Evolutionary conservation across 352 stramenopile genomes (phyloP), one percentile per base, ranked within the genome.

Genomic region (Phytopythium vexans): DNA sequence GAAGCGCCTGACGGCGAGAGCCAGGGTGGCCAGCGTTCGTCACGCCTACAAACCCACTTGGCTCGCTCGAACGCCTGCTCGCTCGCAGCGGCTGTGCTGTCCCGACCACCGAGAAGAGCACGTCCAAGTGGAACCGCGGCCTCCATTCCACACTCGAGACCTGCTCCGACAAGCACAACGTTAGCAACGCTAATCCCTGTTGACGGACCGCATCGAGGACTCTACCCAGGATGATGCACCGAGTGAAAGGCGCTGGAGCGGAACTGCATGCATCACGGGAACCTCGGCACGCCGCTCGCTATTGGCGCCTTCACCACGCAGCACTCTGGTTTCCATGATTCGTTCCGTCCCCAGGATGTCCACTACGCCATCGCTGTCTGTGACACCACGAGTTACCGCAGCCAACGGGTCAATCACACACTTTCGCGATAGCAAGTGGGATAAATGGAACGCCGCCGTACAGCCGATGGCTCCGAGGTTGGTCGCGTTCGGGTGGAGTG

Each of bases 401-500:
- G 2, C 27, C 33, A 15, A 43, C 14, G 16, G 49, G 1, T 35
- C 4, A 48, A 60, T 3, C 2, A 27, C 42, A 8, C 43, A 21
- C 11, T 27, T 27, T 27, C 1, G 21, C 21, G 39, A 12, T 12
- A 34, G 32, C 46, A 49, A 27, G 21, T 27, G 21, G 21, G 21
- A 27, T 27, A 27, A 27, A 27, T 2, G 21, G 21, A 53, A 5
- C 49, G 8, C 31, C 43, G 41, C 64, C 60, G 47, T 50, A 82
- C 72, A 63, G 15, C 60, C 61, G 16, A 77, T 56, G n/a, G 72
- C 72, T 8, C 60, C 69, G n/a, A 73, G 47, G 55, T 66, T 62
- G 33, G 41, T 68, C 8, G 43, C 52, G 40, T 12, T 33, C 21
- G 51, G 40, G 53, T 72, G 64, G 11, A 82, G 52, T 12, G 61